These are phyloP conservation scores for Leishmania tropica DNA, from an alignment of 208 protist species.

Conservation along the genomic window DNA sequence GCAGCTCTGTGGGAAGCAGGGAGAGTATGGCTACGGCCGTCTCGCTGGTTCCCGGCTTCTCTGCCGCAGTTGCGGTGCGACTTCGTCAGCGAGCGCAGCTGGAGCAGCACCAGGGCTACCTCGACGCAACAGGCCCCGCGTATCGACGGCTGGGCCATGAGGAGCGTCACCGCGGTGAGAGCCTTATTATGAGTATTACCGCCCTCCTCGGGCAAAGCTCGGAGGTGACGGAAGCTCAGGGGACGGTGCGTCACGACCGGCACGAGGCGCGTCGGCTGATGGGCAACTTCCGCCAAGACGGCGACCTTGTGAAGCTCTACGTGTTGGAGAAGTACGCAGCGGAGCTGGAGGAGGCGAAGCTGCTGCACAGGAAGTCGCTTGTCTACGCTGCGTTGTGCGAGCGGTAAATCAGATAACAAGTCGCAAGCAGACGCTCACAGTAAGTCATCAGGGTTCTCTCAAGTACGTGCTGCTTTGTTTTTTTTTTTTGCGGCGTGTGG, in stretches of 20 bases:
- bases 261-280: conserved; percentile 48
- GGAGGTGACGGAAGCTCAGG: conserved; percentile 37
- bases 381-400: conserved; percentile 15
- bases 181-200: conserved; percentile 52
- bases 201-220: conserved; percentile 58
- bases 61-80: conserved; percentile 12
- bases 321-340: conserved; percentile 36
- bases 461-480: not conserved
- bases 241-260: conserved; percentile 45
- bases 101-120: conserved; percentile 29
- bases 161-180: conserved; percentile 43
- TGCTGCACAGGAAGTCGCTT: conserved; percentile 27
- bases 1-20: not conserved
- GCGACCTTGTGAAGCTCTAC: conserved; percentile 53
- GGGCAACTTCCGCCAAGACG: conserved; percentile 49
- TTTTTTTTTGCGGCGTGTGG: not conserved
- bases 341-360: conserved; percentile 47
- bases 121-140: conserved; percentile 19
- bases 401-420: not conserved
- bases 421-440: not conserved
- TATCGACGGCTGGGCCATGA: conserved; percentile 37
- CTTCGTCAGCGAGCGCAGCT: conserved; percentile 7
- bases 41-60: not conserved
- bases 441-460: not conserved
- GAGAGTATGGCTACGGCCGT: not conserved